These are phyloP conservation scores for Penicillium sp. DNA, from an alignment of 2,329 filamentous ascomycete species.

Conservation along the genomic window DNA sequence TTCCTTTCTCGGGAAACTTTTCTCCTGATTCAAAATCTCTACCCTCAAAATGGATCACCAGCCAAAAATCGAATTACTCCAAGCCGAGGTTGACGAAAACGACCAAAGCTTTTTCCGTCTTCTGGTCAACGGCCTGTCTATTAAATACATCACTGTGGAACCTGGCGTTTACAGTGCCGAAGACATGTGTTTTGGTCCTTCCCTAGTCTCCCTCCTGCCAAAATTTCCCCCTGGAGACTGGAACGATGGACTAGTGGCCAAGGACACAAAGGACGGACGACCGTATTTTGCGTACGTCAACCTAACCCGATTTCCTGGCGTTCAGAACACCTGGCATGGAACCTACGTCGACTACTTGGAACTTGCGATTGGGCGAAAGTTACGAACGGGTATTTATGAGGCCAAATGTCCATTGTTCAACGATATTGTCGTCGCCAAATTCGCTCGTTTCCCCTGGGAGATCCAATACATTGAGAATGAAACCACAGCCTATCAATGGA, in stretches of 20 bases:
- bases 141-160: conserved; percentile 13
- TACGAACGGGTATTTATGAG: not conserved
- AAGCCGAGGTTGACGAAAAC: not conserved
- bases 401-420: not conserved
- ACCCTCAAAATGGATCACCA: too few relatives aligned
- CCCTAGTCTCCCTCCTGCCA: conserved; percentile 18
- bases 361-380: not conserved
- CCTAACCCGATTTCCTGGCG: not conserved
- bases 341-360: not conserved
- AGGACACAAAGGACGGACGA: conserved; percentile 7
- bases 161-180: conserved; percentile 20
- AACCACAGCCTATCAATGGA: not conserved
- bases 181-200: conserved; percentile 28
- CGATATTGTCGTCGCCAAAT: not conserved
- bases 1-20: too few relatives aligned
- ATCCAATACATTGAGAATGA: not conserved
- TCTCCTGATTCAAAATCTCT: too few relatives aligned
- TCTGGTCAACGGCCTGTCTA: not conserved
- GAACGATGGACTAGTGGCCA: conserved; percentile 25
- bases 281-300: conserved; percentile 17
- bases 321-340: not conserved
- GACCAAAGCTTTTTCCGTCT: not conserved
- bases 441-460: not conserved
- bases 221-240: conserved; percentile 24
- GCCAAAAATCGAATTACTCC: not conserved